Conservation (phyloP, 352 stramenopile genomes). For the Phytopythium chamaehyphon region DNA sequence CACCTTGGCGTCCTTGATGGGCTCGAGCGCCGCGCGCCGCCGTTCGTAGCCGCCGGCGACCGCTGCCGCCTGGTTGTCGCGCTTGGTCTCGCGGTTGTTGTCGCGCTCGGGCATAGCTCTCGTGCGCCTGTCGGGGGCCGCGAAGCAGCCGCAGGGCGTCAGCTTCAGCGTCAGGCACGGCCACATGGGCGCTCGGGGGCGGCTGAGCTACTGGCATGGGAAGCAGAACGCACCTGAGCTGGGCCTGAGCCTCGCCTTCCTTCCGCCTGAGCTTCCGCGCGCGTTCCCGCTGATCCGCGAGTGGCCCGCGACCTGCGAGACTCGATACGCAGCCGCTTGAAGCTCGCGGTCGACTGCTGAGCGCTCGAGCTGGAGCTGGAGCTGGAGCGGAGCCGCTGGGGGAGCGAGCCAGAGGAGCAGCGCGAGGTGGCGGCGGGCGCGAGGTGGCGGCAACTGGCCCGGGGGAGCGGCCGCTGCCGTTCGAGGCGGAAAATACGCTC, state of each 20-base stretch:
- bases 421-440: no score
- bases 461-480: no score
- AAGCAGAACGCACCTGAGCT: background rate
- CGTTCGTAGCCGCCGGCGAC: slow-evolving; percentile 32
- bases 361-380: background rate
- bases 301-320: slow-evolving; percentile 1
- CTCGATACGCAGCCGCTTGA: background rate
- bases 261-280: background rate
- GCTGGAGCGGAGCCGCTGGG: no score
- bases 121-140: slow-evolving; percentile 4
- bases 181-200: background rate
- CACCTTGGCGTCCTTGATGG: slow-evolving; percentile 11
- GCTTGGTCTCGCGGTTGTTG: slow-evolving; percentile 17
- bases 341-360: background rate
- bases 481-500: no score
- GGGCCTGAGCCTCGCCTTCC: background rate
- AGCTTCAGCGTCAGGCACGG: background rate
- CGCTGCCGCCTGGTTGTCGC: slow-evolving; percentile 13
- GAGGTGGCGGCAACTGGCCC: no score
- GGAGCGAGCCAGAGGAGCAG: no score
- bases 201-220: no score
- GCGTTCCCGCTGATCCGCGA: background rate
- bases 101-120: slow-evolving; percentile 4
- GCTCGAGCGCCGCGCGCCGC: slow-evolving; percentile 12
- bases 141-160: slow-evolving; percentile 1